Evolutionary conservation across 192 early-diverging fungal species (phyloP), one percentile per base, ranked within the genome.

Genomic region (Diversispora eburnea): DNA sequence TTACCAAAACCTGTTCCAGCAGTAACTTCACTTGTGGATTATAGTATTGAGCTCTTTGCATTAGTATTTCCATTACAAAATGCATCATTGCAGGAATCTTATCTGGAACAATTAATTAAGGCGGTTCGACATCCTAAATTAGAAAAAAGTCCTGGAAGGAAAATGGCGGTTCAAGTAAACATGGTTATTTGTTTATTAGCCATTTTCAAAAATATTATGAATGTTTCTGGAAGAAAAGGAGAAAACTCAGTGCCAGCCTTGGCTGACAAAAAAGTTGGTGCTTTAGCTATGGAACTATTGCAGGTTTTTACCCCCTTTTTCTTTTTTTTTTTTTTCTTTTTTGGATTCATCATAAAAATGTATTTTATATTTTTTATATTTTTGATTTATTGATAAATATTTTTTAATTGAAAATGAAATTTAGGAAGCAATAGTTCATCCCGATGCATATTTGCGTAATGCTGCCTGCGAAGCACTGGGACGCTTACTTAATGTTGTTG

Each of bases 381-480:
- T n/a, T n/a, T 33, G 25, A 33, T 59, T 8, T 19, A 33, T 19
- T 22, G 3, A 4, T 19, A 60, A 60, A 12, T 41, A 9, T 25
- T 60, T 54, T 54, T 10, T 0, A 17, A 12, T 54, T 54, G n/a
- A 54, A 17, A 54, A 54, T 22, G 25, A 33, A 33, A 48, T 63
- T 22, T 59, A 91, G 88, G 90, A 90, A 10, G 85, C 88, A 0
- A 83, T 96, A 10, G 77, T 88, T 3, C 86, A 90, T 45, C 83
- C 90, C 3, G 89, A 93, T 52, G 81, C 88, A 8, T 84, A 84
- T 17, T 83, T 95, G 5, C 88, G 95, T 12, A 84, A 88, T 59
- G 82, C 91, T 0, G 90, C 93, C 0, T 89, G 93, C 70, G 93
- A 95, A 56, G 88, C 91, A 8, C 73, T 97, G 4, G 97, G 97